Conservation (phyloP, 2,329 filamentous ascomycete species). For the Colletotrichum acutatum region DNA sequence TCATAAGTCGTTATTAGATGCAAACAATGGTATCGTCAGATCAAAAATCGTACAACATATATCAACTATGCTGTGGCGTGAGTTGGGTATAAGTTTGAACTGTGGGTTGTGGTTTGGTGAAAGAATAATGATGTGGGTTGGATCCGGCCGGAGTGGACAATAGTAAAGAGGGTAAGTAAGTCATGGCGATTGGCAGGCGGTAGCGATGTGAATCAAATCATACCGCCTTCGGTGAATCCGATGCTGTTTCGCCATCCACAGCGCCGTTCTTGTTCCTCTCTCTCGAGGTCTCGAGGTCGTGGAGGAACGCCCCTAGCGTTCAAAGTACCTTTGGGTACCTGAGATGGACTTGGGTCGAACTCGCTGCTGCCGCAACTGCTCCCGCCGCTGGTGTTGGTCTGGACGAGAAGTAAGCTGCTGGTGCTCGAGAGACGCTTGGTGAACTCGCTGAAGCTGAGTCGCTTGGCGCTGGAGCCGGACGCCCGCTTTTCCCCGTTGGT, state of each 20-base stretch:
- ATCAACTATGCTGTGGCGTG: constrained; percentile 22
- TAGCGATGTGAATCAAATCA: constrained; percentile 54
- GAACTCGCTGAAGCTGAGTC: constrained; percentile 71
- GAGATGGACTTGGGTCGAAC: constrained; percentile 51
- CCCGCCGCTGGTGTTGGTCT: constrained; percentile 63
- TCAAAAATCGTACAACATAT: constrained; percentile 33
- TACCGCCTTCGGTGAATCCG: constrained; percentile 65
- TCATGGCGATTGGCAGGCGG: neutral
- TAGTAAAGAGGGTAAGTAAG: neutral
- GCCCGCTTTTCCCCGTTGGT: constrained; percentile 57
- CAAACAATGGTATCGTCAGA: constrained; percentile 34
- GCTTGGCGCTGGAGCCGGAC: constrained; percentile 65
- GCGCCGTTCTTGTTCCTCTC: constrained; percentile 53
- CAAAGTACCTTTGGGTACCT: constrained; percentile 45
- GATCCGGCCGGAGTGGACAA: neutral
- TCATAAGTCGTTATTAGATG: constrained; percentile 36
- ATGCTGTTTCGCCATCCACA: constrained; percentile 69
- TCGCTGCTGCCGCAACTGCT: constrained; percentile 62
- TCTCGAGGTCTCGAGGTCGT: constrained; percentile 47
- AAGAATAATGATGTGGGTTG: neutral
- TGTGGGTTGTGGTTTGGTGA: neutral
- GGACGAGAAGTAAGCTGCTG: constrained; percentile 68
- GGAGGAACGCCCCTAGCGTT: constrained; percentile 45
- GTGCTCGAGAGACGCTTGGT: constrained; percentile 70
- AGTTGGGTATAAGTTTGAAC: constrained; percentile 28